Percentiles rank a stretch among this genome's conserved stretches.
These are phyloP conservation scores for Ricinus communis DNA, from an alignment of 345 rosid species.

Conservation along the genomic window DNA sequence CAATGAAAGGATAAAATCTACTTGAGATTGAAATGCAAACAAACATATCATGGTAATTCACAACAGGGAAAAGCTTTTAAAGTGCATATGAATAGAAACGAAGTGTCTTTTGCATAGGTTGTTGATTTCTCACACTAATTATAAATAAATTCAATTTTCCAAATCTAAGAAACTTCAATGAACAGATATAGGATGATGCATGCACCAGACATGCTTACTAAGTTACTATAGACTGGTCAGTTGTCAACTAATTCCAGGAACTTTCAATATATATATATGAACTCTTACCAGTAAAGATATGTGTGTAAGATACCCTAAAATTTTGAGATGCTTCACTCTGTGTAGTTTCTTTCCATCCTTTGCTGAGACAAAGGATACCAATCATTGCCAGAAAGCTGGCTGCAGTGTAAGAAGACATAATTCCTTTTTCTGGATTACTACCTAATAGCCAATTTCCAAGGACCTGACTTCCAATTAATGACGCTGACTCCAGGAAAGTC, in stretches of 20 bases:
- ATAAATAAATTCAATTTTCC: too few relatives aligned
- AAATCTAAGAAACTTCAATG: background rate
- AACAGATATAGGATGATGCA: background rate
- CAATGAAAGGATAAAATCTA: background rate
- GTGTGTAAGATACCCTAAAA: constrained; percentile 42
- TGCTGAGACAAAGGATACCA: constrained; percentile 44
- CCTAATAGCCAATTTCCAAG: constrained; percentile 68
- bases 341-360: constrained; percentile 53
- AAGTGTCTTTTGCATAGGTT: too few relatives aligned
- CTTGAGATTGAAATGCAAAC: background rate
- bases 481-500: constrained; percentile 76
- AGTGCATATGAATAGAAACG: background rate
- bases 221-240: background rate
- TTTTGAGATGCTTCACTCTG: constrained; percentile 40
- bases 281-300: constrained; percentile 61
- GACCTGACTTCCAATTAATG: constrained; percentile 73
- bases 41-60: background rate
- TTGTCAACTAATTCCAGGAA: background rate
- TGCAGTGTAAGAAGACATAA: constrained; percentile 44
- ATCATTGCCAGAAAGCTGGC: constrained; percentile 51
- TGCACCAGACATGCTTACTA: background rate
- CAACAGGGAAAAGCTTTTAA: background rate
- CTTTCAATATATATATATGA: constrained; percentile 3
- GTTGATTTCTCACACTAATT: too few relatives aligned
- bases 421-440: constrained; percentile 40